A percentile compares a stretch with the other conserved stretches of the same genome.
These are phyloP conservation scores for Bonia amplexicaulis DNA, from an alignment of 176 grass and related monocot genomes.

Conservation along the genomic window DNA sequence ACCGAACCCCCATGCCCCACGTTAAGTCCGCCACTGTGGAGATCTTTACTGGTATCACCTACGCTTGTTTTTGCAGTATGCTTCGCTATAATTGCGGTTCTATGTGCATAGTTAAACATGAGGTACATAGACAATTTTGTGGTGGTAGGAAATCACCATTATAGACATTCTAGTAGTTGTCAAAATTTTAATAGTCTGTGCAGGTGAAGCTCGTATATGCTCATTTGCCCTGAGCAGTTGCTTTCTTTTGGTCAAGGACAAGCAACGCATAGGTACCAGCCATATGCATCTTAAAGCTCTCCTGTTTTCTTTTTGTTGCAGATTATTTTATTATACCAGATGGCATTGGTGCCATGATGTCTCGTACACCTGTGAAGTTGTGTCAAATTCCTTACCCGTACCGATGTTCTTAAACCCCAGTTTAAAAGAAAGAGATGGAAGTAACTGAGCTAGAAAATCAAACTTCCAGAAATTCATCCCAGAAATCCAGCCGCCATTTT, in stretches of 20 bases:
- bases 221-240: neutral
- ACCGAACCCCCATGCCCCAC: no score
- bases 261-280: neutral
- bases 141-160: neutral
- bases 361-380: slow-evolving; percentile 1
- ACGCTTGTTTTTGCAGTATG: neutral
- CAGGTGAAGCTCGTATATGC: neutral
- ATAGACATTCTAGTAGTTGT: neutral
- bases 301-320: slow-evolving; percentile 21
- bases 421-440: slow-evolving; percentile 57
- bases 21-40: neutral
- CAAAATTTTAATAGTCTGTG: neutral
- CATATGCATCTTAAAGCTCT: neutral
- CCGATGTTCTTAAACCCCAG: slow-evolving; percentile 25
- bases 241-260: neutral
- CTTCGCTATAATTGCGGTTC: neutral
- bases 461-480: slow-evolving; percentile 49
- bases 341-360: slow-evolving; percentile 34
- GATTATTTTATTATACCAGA: slow-evolving; percentile 16
- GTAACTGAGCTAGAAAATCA: slow-evolving; percentile 48
- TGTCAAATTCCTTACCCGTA: neutral
- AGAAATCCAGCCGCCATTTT: slow-evolving; percentile 63
- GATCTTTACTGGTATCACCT: neutral
- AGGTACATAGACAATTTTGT: neutral
- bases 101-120: neutral